Evolutionary conservation across 1,284 basidiomycete genomes (phyloP).

Genomic region (Termitomyces sp.): DNA sequence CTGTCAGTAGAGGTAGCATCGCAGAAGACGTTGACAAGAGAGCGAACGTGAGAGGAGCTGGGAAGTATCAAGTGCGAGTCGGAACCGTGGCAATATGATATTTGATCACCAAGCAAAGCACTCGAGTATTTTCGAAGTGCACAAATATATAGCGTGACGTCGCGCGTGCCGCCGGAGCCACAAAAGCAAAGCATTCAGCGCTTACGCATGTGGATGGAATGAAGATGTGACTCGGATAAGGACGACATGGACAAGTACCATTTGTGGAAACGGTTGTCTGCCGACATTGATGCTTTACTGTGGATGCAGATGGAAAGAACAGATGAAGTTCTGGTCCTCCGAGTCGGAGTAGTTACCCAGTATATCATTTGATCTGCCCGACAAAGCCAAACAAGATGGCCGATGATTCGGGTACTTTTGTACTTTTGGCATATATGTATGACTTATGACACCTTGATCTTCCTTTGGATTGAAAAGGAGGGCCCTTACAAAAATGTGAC

Average conservation of each 20-base stretch:
- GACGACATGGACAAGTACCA: not conserved
- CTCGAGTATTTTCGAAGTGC: not conserved
- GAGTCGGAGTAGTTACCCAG: constrained; percentile 3
- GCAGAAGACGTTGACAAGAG: not conserved
- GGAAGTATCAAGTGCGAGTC: constrained; percentile 1
- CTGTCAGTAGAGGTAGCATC: constrained; percentile 1
- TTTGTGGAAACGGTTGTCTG: not conserved
- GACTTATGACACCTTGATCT: not conserved
- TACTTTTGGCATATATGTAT: not conserved
- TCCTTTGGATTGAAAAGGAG: not conserved
- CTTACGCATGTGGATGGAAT: not conserved
- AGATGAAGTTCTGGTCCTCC: constrained; percentile 2
- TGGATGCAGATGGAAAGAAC: not conserved
- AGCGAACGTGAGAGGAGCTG: not conserved
- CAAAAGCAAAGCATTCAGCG: not conserved
- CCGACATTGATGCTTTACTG: not conserved
- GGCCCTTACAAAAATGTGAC: not conserved
- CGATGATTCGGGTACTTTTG: not conserved
- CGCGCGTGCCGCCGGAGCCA: not conserved
- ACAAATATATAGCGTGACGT: not conserved
- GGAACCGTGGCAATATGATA: constrained; percentile 1
- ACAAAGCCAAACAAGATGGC: constrained; percentile 2
- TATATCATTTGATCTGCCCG: not conserved
- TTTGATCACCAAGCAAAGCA: not conserved
- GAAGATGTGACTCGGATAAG: not conserved